Conservation (phyloP, 2,329 filamentous ascomycete genomes). For the Fusarium palustre region DNA sequence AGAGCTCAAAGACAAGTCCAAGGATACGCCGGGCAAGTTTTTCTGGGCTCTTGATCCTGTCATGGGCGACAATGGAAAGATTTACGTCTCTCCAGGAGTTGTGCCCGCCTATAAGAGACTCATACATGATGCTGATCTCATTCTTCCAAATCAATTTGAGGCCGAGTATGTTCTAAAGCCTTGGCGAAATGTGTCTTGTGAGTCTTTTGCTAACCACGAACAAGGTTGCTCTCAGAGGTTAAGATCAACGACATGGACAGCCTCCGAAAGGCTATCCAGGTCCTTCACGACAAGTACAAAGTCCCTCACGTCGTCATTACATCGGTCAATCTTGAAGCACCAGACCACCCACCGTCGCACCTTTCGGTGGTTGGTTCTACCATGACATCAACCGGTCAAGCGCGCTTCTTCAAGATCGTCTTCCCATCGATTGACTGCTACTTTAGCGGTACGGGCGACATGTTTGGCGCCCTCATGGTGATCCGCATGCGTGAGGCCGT, state of each 20-base stretch:
- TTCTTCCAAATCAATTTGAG: slow-evolving; percentile 97
- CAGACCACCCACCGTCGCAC: slow-evolving; percentile 61
- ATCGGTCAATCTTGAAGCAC: slow-evolving; percentile 77
- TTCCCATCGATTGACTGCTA: slow-evolving; percentile 91
- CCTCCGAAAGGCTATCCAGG: slow-evolving; percentile 78
- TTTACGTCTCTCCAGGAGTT: slow-evolving; percentile 93
- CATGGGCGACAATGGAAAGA: slow-evolving; percentile 93
- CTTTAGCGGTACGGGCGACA: slow-evolving; percentile 96
- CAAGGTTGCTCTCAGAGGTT: slow-evolving; percentile 85
- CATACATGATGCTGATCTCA: slow-evolving; percentile 85
- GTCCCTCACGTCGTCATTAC: slow-evolving; percentile 94
- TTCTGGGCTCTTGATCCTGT: slow-evolving; percentile 99
- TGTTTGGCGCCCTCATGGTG: slow-evolving; percentile 94
- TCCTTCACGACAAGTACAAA: slow-evolving; percentile 79
- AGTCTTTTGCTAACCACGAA: slow-evolving; percentile 1
- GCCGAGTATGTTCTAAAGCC: slow-evolving; percentile 75
- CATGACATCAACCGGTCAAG: slow-evolving; percentile 69
- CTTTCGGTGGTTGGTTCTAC: slow-evolving; percentile 84
- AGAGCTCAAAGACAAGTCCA: slow-evolving; percentile 77
- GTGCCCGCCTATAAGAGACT: slow-evolving; percentile 89
- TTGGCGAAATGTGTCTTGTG: background rate
- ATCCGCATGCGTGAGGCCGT: slow-evolving; percentile 89
- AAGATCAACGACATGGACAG: slow-evolving; percentile 81
- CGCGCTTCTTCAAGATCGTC: slow-evolving; percentile 88
- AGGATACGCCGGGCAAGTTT: slow-evolving; percentile 76